phyloP scores from a whole-genome alignment of 2,329 filamentous ascomycete species.

The Colletotrichum chrysophilum region DNA sequence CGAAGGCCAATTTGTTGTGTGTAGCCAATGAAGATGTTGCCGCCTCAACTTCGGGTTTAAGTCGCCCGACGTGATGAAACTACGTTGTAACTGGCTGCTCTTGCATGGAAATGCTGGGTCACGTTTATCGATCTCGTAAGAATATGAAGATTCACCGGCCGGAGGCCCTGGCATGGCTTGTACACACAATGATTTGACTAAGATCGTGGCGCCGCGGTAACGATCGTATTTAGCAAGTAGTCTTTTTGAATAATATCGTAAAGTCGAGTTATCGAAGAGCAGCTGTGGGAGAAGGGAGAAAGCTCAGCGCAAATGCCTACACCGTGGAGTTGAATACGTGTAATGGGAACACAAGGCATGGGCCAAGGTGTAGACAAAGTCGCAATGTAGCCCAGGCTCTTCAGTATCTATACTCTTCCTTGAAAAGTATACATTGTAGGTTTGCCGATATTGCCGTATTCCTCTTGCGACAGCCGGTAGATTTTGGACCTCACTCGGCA shows the following conservation, averaged over 20 bases:
- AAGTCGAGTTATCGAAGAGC: background rate
- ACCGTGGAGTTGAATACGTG: background rate
- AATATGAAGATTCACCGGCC: background rate
- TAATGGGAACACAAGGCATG: background rate
- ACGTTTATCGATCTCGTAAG: background rate
- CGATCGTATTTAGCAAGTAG: background rate
- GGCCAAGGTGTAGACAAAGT: background rate
- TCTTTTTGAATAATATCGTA: background rate
- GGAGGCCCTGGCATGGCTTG: background rate
- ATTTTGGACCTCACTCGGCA: background rate
- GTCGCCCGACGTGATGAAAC: background rate
- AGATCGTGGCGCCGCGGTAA: background rate
- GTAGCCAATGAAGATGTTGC: background rate
- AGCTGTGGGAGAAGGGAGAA: background rate
- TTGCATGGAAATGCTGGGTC: background rate
- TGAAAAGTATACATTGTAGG: background rate
- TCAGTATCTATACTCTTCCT: background rate
- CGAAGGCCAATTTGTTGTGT: background rate
- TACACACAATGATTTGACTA: background rate
- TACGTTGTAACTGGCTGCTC: background rate
- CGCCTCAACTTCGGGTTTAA: background rate
- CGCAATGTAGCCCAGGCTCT: background rate
- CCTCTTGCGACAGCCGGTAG: background rate
- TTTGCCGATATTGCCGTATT: background rate
- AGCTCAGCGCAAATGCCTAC: background rate